A percentile compares a stretch with the other conserved stretches of the same genome.
phyloP scores from a whole-genome alignment of 2,329 filamentous ascomycete genomes.

The Ceratocystis huliohia region DNA sequence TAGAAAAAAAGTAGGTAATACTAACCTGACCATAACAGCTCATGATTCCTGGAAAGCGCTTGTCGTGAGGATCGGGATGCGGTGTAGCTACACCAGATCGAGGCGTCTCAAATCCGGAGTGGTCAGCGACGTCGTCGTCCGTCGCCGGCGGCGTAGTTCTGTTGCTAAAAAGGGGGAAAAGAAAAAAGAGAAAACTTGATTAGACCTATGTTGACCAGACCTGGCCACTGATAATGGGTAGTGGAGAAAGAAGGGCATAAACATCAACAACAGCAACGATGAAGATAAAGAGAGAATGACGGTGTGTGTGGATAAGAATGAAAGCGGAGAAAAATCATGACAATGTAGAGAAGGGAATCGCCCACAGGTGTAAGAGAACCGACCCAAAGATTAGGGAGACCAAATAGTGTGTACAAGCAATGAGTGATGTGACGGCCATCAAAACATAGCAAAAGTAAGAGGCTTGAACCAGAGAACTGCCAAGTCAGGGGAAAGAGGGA shows the following conservation, averaged over 20 bases:
- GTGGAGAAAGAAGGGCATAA: conserved; percentile 5
- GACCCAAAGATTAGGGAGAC: conserved; percentile 8
- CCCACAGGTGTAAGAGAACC: conserved; percentile 8
- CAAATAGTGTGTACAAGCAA: conserved; percentile 11
- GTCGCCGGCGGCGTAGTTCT: conserved; percentile 40
- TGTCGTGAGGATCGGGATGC: conserved; percentile 85
- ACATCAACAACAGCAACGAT: conserved; percentile 25
- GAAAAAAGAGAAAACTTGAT: conserved; percentile 32
- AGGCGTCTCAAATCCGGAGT: conserved; percentile 74
- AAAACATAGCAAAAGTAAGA: neutral
- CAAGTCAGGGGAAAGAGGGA: no score
- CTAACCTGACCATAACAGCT: conserved; percentile 99
- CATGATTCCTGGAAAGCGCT: conserved; percentile 88
- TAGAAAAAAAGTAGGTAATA: conserved; percentile 55
- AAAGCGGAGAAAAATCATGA: no score
- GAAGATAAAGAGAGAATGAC: conserved; percentile 13
- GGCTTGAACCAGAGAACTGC: no score
- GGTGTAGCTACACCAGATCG: conserved; percentile 87
- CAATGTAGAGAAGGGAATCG: neutral
- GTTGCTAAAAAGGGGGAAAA: conserved; percentile 28
- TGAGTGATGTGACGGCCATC: conserved; percentile 10
- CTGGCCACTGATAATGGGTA: conserved; percentile 23
- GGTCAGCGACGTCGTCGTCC: conserved; percentile 61
- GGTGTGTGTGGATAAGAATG: neutral
- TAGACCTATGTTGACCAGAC: neutral